Conservation (phyloP, 306 rosid genomes). For the Quercus cerris region DNA sequence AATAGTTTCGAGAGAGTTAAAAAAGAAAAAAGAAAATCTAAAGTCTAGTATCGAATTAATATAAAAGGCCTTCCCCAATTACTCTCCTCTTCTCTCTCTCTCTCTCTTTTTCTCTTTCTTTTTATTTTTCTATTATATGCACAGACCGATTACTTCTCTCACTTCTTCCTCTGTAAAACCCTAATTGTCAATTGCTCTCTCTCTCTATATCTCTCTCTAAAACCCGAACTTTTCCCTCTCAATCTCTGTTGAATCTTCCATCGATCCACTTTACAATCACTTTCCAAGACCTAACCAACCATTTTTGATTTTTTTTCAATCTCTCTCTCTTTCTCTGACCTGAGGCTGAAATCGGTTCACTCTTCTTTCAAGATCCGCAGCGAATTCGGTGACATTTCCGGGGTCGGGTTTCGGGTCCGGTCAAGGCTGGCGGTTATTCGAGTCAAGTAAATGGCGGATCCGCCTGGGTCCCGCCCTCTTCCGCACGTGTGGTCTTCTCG, state of each 20-base stretch:
- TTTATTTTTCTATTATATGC: background rate
- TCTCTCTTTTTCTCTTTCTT: background rate
- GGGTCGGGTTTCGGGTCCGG: slow-evolving; percentile 32
- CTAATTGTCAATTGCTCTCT: slow-evolving; percentile 47
- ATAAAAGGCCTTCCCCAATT: slow-evolving; percentile 8
- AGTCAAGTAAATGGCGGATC: slow-evolving; percentile 84
- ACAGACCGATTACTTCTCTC: slow-evolving; percentile 33
- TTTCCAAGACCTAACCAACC: background rate
- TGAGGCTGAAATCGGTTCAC: background rate
- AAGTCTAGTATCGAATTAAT: background rate
- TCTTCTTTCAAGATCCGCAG: slow-evolving; percentile 39
- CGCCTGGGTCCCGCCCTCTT: slow-evolving; percentile 62
- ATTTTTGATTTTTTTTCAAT: too few species aligned
- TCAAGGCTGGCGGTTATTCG: slow-evolving; percentile 73
- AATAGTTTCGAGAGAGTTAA: too few species aligned
- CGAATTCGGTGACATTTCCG: slow-evolving; percentile 6
- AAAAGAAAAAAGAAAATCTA: too few species aligned
- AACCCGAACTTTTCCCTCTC: slow-evolving; percentile 21
- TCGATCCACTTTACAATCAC: slow-evolving; percentile 28
- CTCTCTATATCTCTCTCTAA: background rate
- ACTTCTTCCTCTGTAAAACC: slow-evolving; percentile 67
- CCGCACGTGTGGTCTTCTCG: slow-evolving; percentile 17
- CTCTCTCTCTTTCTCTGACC: background rate
- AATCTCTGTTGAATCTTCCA: slow-evolving; percentile 23
- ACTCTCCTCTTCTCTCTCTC: background rate